Conservation (phyloP, 169 alveolate species). For the Plasmodium chabaudi region DNA sequence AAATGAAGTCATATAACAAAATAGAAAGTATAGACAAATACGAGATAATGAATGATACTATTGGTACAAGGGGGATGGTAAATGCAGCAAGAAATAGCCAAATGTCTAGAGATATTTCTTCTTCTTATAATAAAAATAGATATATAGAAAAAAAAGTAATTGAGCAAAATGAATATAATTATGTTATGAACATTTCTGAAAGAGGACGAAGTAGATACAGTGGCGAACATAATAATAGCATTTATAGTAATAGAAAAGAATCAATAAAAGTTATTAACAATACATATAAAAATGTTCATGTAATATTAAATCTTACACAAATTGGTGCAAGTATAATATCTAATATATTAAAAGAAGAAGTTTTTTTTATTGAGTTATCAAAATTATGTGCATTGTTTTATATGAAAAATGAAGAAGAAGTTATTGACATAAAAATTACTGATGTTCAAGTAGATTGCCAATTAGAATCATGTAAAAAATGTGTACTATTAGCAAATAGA, state of each 20-base stretch:
- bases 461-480: conserved; percentile 80
- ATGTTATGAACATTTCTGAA: neutral
- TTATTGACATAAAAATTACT: conserved; percentile 83
- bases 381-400: conserved; percentile 82
- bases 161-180: conserved; percentile 6
- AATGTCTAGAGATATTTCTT: neutral
- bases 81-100: too few species aligned
- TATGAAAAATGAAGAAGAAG: conserved; percentile 88
- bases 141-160: conserved; percentile 15
- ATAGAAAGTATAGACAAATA: conserved; percentile 10
- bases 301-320: conserved; percentile 81
- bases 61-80: neutral
- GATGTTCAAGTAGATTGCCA: conserved; percentile 89
- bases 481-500: conserved; percentile 82
- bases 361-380: conserved; percentile 87
- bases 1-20: conserved; percentile 18
- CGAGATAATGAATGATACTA: neutral
- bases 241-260: conserved; percentile 8
- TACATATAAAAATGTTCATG: conserved; percentile 68
- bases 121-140: neutral
- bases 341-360: conserved; percentile 87
- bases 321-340: conserved; percentile 88
- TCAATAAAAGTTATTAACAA: conserved; percentile 44
- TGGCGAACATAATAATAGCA: neutral
- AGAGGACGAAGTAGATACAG: conserved; percentile 1